Evolutionary conservation across 2,329 filamentous ascomycete genomes (phyloP), one percentile per base, ranked within the genome.

Genomic region (Microdochium nivale): DNA sequence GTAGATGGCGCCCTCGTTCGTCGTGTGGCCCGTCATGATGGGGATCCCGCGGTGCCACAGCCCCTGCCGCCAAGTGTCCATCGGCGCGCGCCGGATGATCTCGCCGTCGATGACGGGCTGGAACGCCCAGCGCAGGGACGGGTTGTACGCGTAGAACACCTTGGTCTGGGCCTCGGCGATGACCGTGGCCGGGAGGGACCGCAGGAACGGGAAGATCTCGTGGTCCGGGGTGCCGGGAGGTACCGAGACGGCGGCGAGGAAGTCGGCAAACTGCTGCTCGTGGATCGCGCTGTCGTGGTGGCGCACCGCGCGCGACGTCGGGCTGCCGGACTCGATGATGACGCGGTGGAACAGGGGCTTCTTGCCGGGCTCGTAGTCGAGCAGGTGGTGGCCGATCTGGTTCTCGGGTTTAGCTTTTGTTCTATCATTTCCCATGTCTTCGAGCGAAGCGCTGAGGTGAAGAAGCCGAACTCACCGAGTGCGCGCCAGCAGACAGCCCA

Each of bases 321-420:
- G 57, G 1, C 64, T 70, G 0, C 71, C 69, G 11, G 67, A 71
- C 55, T 72, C 67, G 47, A 71, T 62, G 35, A 72, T 65, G n/a
- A 58, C 67, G 49, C 65, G 62, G 37, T 65, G 62, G 56, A 72
- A 68, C 50, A 61, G 57, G 27, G 70, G 67, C 19, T 51, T 50
- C 5, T 58, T 55, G 7, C 70, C 33, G 64, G 75, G 55, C 69
- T 64, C 57, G 25, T 65, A 68, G 52, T 64, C 49, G 47, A 80
- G 69, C 3, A 82, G 65, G 54, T 81, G 78, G 53, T 83, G 78
- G 0, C 77, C 78, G 47, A 83, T 78, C 74, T 80, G 55, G 47
- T 13, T 37, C 21, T 5, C 0, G 25, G 19, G 19, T 37, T 52
- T 25, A 51, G 48, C 23, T 21, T 19, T 43, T 43, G 55, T 53